Base-by-base conservation (phyloP, 768 basidiomycete species). In the Rhizopogon salebrosus region DNA sequence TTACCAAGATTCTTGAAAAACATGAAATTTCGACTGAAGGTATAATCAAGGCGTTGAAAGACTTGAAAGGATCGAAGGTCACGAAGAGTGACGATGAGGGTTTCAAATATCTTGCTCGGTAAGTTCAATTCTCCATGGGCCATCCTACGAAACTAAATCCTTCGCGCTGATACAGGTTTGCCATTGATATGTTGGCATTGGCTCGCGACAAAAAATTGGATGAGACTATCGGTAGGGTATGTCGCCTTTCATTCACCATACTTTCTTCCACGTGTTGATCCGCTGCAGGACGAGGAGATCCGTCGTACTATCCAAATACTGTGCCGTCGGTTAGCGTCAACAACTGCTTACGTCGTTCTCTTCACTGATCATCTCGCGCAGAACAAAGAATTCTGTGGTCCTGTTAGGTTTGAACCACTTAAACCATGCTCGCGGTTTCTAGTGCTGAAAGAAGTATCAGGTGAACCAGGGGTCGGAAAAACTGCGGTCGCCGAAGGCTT, bases 391-490 rank as follows among this genome's bases (percentile, higher is more conserved):
- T 38, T 54, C 53, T 4, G 53, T 48, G 14, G 38, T 54, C 18
- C 53, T 54, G n/a, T 38, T 54, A 36, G 53, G 53, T 46, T 39
- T 27, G 45, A 20, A 20, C 11, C 29, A 20, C 20, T 48, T n/a
- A 7, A 10, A 11, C 10, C 10, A 20, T 2, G 18, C 3, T 34
- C 20, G 23, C 9, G 11, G n/a, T 48, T 18, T 27, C 29, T 22
- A 48, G 29, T 27, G 14, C 29, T 20, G 23, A 36, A 48, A 18
- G 16, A 31, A n/a, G 7, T 24, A 41, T 27, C 38, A 54, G 53
- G 53, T n/a, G 53, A 54, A 39, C 53, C 53, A 20, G 53, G 53
- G 14, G 53, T 54, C 13, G 53, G 53, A 39, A 54, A 54, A 34
- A 54, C 53, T 3, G 38, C 53, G 8, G 53, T 54, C 14, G 46